Evolutionary conservation across 305 asterid genomes (phyloP), one percentile per base, ranked within the genome.

Genomic region (Ilex paraguariensis): DNA sequence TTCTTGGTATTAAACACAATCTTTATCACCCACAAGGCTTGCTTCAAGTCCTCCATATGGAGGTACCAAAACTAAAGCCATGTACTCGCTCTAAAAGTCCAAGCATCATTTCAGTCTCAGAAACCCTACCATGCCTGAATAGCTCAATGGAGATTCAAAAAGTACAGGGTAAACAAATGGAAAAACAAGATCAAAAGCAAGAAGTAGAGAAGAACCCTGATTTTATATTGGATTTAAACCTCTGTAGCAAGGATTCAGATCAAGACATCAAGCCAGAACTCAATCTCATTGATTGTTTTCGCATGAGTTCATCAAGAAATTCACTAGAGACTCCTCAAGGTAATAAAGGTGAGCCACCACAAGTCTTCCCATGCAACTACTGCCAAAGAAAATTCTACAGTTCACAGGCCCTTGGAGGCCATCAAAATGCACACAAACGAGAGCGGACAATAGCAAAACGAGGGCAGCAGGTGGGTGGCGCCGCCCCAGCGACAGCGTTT

Each of bases 361-460:
- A 87, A 1, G 88, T 84, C 0, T 91, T 86, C 52, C 72, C 96
- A 3, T 91, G 98, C 86, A 91, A 86, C 73, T 91, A 83, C 67
- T 91, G 96, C 71, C 91, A 74, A 39, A 65, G 95, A 5, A 88
- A 88, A 53, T 91, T 91, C 75, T 84, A 83, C 73, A 88, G 96
- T 69, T 91, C 98, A 0, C 96, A 91, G 59, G 98, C 98, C 3
- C 76, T 91, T 0, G 98, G 96, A 0, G 98, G 98, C 64, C 98
- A 91, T 44, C 98, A 91, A 59, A 91, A 91, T 54, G 98, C 96
- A 0, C 98, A 91, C 63, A 91, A 91, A 59, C 78, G 90, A 1
- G 98, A 91, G 62, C 39, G 96, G 46, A 86, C 91, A 0, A 79
- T 87, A 4, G 92, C 90, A 0, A 87, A 85, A 75, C 72, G 42